Base-by-base conservation (phyloP, 208 protist genomes). In the Angomonas deanei region DNA sequence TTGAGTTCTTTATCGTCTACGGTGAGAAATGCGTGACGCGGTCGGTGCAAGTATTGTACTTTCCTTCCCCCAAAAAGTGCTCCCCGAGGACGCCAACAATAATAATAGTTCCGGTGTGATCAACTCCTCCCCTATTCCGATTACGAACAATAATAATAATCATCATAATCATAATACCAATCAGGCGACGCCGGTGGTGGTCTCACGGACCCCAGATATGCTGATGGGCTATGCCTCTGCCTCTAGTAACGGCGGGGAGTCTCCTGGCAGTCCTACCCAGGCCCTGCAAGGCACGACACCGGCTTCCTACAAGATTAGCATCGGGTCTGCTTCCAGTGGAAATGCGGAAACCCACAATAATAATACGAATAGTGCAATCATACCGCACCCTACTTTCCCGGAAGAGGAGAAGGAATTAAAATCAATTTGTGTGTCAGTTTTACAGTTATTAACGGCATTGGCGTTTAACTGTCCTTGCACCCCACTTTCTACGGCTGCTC, bases 381-480 rank as follows among this genome's bases (percentile, higher is more conserved):
- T 42, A 42, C 36, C 36, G 15, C 11, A 42, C 11, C 36, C 36
- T 8, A 15, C 15, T 8, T 42, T 42, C 36, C 36, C 36, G 8
- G 15, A 15, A 8, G 36, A 42, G 36, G 36, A 15, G 36, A 42
- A 42, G 36, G 36, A 42, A 42, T 15, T 8, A 8, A 8, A 15
- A 15, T n/a, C 8, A 42, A 8, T 42, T 8, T 27, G 66, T 33
- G 27, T 23, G 24, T 60, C 70, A 3, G 19, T 80, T 11, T 46
- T 88, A 21, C 83, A 87, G 66, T 72, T 82, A 38, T 28, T 91
- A 34, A 31, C 80, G 15, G 67, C 64, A 19, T 63, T 82, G 6
- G 83, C 86, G 42, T 93, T 87, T 68, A 86, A 70, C 58, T 93
- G 83, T 56, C 86, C 86, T 36, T 88, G 80, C 52, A 64, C 68